These are phyloP conservation scores for Senna tora DNA, from an alignment of 306 rosid genomes.

Conservation along the genomic window DNA sequence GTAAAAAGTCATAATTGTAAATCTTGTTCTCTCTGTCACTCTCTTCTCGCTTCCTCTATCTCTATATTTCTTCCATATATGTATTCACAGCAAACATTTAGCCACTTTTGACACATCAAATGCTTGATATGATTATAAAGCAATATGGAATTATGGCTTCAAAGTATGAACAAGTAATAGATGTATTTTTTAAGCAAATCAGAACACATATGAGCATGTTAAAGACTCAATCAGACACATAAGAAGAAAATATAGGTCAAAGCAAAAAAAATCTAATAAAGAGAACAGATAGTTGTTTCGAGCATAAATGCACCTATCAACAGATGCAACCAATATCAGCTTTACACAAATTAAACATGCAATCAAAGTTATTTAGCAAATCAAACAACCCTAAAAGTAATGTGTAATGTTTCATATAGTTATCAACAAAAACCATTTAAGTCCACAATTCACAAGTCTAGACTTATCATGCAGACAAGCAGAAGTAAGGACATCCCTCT, in stretches of 20 bases:
- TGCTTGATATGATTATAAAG: background rate
- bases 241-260: background rate
- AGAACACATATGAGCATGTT: background rate
- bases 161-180: background rate
- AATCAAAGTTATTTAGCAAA: conserved; percentile 7
- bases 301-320: conserved; percentile 17
- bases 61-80: too few species aligned
- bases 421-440: conserved; percentile 12
- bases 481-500: background rate
- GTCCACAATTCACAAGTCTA: conserved; percentile 4
- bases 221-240: background rate
- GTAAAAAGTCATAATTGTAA: too few species aligned
- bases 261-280: background rate
- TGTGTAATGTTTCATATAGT: background rate
- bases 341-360: conserved; percentile 26
- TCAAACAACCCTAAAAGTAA: conserved; percentile 4
- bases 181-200: background rate
- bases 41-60: too few species aligned
- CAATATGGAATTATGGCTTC: background rate
- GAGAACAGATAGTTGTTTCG: background rate
- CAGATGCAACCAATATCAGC: background rate
- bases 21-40: too few species aligned
- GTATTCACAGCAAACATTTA: too few species aligned
- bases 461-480: conserved; percentile 9
- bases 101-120: background rate